phyloP scores from a whole-genome alignment of 208 protist species.

The Acanthamoeba royreba region DNA sequence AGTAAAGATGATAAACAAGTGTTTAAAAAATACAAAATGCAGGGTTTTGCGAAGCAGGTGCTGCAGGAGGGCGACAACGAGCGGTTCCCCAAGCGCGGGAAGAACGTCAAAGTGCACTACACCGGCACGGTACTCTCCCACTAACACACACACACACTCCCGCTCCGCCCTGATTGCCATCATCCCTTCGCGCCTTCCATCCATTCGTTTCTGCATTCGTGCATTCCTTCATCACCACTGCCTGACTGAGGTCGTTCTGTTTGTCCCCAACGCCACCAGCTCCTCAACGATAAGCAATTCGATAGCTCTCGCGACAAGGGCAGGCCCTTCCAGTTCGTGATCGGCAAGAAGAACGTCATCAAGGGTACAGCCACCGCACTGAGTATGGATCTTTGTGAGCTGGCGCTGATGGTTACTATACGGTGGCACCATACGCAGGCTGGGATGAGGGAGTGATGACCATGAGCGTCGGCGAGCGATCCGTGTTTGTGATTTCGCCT shows the following conservation, averaged over 20 bases:
- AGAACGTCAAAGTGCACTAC: slow-evolving; percentile 31
- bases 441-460: slow-evolving; percentile 49
- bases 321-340: slow-evolving; percentile 2
- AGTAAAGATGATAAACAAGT: not conserved
- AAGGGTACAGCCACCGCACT: not conserved
- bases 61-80: not conserved
- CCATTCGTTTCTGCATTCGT: no score
- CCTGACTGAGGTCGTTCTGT: no score
- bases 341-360: slow-evolving; percentile 29
- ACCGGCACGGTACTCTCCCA: not conserved
- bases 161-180: no score
- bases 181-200: no score
- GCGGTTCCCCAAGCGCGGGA: not conserved
- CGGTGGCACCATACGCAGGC: not conserved
- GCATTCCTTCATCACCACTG: no score
- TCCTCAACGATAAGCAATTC: slow-evolving; percentile 27
- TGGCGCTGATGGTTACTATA: no score
- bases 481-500: slow-evolving; percentile 15
- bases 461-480: slow-evolving; percentile 31
- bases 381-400: not conserved
- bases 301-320: slow-evolving; percentile 30
- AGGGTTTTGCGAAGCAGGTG: slow-evolving; percentile 34
- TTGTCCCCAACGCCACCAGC: no score
- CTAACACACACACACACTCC: not conserved
- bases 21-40: not conserved